phyloP scores from a whole-genome alignment of 1,284 basidiomycete species.

The Pyrrhoderma noxium region DNA sequence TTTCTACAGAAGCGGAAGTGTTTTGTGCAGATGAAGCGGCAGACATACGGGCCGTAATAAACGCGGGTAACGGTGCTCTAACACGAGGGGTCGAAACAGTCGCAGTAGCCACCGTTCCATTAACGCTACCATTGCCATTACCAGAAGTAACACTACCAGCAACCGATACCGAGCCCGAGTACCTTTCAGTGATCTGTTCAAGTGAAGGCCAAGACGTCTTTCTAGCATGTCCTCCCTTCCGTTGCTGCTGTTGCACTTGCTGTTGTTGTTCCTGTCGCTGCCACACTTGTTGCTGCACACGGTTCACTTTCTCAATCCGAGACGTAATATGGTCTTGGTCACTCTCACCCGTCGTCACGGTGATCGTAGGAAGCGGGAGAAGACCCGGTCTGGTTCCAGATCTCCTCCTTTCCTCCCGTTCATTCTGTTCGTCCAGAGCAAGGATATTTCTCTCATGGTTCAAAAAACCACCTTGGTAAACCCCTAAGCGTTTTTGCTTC shows the following conservation, averaged over 20 bases:
- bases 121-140: too few species aligned
- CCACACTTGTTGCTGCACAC: conserved; percentile 1
- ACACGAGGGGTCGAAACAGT: conserved; percentile 19
- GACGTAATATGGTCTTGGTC: neutral
- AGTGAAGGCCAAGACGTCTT: conserved; percentile 51
- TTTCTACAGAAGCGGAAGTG: conserved; percentile 7
- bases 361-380: too few species aligned
- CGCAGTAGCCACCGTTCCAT: conserved; percentile 4
- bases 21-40: too few species aligned
- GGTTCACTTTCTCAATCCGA: conserved; percentile 13
- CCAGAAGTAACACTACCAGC: conserved; percentile 17
- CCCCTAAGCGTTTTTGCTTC: too few species aligned
- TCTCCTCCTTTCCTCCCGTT: too few species aligned
- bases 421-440: too few species aligned
- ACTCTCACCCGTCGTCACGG: too few species aligned
- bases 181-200: conserved; percentile 63
- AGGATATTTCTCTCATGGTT: too few species aligned
- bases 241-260: conserved; percentile 15
- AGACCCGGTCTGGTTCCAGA: conserved; percentile 1
- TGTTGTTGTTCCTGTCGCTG: conserved; percentile 18
- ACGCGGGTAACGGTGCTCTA: conserved; percentile 37
- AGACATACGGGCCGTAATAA: conserved; percentile 32
- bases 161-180: conserved; percentile 32
- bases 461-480: too few species aligned
- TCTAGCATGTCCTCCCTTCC: conserved; percentile 16